These are phyloP conservation scores for Sugiyamaella chiloensis DNA, from an alignment of 805 yeast genomes.

Conservation along the genomic window DNA sequence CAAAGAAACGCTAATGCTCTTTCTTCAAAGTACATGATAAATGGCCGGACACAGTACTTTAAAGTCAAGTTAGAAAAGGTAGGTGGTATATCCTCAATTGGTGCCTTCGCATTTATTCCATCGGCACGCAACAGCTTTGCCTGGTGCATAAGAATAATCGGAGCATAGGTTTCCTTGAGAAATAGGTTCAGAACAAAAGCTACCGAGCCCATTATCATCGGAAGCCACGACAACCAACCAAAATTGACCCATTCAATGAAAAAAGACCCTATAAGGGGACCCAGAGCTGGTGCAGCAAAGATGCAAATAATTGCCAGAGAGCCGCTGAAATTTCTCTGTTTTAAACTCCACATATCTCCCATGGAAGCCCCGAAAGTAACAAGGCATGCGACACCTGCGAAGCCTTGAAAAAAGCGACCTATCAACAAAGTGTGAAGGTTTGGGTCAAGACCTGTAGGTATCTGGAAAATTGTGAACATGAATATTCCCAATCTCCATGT, in stretches of 20 bases:
- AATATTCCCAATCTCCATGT: conserved; percentile 28
- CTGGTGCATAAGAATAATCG: conserved; percentile 36
- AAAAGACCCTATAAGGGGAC: conserved; percentile 46
- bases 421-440: conserved; percentile 44
- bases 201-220: conserved; percentile 36
- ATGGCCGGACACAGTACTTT: conserved; percentile 12
- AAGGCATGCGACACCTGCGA: conserved; percentile 48
- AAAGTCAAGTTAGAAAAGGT: too few species aligned
- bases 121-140: conserved; percentile 41
- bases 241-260: conserved; percentile 43
- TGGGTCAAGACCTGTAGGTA: conserved; percentile 44
- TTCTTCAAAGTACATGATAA: conserved; percentile 8
- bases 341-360: conserved; percentile 45
- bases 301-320: conserved; percentile 42
- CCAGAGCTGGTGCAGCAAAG: conserved; percentile 34
- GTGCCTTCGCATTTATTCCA: conserved; percentile 45
- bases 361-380: conserved; percentile 48
- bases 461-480: conserved; percentile 35
- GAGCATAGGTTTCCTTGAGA: conserved; percentile 31
- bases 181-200: conserved; percentile 34
- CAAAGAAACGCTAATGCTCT: conserved; percentile 10
- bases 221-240: conserved; percentile 48
- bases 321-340: conserved; percentile 42
- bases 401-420: conserved; percentile 48
- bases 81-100: conserved; percentile 38